Evolutionary conservation across 1,139 yeast genomes (phyloP).

Genomic region (Debaryomyces fabryi): DNA sequence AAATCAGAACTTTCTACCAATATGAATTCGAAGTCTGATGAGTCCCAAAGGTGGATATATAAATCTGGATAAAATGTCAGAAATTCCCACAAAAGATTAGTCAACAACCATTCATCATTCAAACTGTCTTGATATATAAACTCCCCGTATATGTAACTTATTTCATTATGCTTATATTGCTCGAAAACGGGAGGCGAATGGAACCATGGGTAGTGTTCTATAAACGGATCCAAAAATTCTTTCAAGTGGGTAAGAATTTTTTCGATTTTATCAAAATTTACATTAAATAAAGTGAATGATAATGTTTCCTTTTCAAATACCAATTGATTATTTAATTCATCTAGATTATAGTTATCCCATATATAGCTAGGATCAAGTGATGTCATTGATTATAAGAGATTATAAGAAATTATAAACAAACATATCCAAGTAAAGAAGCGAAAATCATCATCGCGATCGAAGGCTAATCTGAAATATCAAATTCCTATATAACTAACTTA

Average conservation of each 20-base stretch:
- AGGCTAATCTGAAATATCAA: neutral
- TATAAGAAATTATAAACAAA: neutral
- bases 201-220: constrained; percentile 38
- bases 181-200: constrained; percentile 7
- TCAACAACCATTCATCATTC: constrained; percentile 51
- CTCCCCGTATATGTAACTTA: constrained; percentile 43
- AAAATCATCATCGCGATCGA: neutral
- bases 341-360: constrained; percentile 11
- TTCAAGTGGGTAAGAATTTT: constrained; percentile 14
- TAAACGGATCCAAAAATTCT: constrained; percentile 39
- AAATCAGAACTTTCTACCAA: constrained; percentile 50
- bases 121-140: constrained; percentile 44
- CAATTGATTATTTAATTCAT: constrained; percentile 5
- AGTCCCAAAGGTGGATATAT: constrained; percentile 53
- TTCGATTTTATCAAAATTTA: constrained; percentile 4
- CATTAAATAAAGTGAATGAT: constrained; percentile 8
- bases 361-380: constrained; percentile 8
- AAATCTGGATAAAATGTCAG: constrained; percentile 30
- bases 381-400: neutral
- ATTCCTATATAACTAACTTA: neutral
- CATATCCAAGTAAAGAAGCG: neutral
- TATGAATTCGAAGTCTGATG: constrained; percentile 56
- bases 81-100: constrained; percentile 41
- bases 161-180: constrained; percentile 9
- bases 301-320: constrained; percentile 10